phyloP scores from a whole-genome alignment of 139 green algal species.

The Chlorella sp. region DNA sequence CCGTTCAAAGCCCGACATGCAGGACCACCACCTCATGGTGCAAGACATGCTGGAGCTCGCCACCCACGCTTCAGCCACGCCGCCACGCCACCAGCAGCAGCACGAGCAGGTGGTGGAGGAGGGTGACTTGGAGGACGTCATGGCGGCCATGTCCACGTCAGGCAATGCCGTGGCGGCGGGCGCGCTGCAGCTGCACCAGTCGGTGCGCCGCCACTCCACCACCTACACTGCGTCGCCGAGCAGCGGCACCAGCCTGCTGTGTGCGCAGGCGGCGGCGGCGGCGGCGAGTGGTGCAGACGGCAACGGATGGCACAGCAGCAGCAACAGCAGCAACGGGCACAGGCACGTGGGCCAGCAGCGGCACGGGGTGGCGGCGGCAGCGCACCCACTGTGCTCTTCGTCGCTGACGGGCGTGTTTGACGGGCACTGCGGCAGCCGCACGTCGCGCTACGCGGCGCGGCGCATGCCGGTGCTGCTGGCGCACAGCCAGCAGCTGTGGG shows the following conservation, averaged over 20 bases:
- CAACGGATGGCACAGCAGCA: not conserved
- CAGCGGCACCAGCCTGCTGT: not conserved
- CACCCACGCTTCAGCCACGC: not conserved
- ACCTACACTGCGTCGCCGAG: not conserved
- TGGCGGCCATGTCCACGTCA: not conserved
- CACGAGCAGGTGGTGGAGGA: not conserved
- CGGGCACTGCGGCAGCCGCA: not conserved
- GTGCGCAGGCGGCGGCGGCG: not conserved
- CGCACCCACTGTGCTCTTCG: not conserved
- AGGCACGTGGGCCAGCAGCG: not conserved
- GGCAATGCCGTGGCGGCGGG: not conserved
- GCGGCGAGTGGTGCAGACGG: not conserved
- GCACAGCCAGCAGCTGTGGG: not conserved
- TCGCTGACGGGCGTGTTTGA: not conserved
- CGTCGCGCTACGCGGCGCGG: not conserved
- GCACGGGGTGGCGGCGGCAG: not conserved
- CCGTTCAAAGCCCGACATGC: constrained; percentile 1
- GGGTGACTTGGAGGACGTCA: not conserved
- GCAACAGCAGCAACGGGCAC: not conserved
- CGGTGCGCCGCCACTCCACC: too few relatives aligned
- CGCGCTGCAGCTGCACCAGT: not conserved
- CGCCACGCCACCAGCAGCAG: not conserved
- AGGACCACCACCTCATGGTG: not conserved
- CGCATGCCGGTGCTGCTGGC: not conserved
- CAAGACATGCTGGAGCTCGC: not conserved